Percentiles rank a stretch among this genome's conserved stretches.
phyloP scores from a whole-genome alignment of 2,329 filamentous ascomycete species.

The Colletotrichum higginsianum region DNA sequence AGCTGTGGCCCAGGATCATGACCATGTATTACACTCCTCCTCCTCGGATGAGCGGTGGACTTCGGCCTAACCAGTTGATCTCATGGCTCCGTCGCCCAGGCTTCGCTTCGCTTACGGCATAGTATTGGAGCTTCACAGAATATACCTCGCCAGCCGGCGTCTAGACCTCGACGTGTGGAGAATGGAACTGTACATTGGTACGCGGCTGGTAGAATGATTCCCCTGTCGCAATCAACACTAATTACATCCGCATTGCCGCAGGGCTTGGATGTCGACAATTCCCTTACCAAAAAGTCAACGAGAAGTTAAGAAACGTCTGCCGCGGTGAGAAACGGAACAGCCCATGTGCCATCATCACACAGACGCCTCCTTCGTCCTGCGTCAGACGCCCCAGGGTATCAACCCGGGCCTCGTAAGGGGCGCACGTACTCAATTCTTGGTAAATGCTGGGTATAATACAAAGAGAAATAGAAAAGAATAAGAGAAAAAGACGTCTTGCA shows the following conservation, averaged over 20 bases:
- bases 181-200: too few species aligned
- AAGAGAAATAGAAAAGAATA: constrained; percentile 24
- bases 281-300: too few species aligned
- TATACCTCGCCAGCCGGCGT: not conserved
- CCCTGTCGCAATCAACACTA: not conserved
- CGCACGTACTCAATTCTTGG: constrained; percentile 34
- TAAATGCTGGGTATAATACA: constrained; percentile 40
- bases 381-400: constrained; percentile 13
- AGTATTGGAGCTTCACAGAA: not conserved
- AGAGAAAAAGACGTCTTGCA: not conserved
- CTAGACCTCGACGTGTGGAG: not conserved
- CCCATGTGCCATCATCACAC: not conserved
- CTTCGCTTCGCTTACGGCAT: not conserved
- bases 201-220: not conserved
- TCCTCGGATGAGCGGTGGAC: too few species aligned
- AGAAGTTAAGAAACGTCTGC: not conserved
- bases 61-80: not conserved
- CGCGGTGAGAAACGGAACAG: not conserved
- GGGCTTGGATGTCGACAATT: not conserved
- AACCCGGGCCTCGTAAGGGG: not conserved
- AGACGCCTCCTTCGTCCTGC: constrained; percentile 15
- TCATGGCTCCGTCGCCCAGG: not conserved
- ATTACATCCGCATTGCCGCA: too few species aligned
- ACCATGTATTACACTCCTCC: too few species aligned
- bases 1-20: too few species aligned